Evolutionary conservation across 805 yeast genomes (phyloP).

Genomic region (Candida lessepsii): DNA sequence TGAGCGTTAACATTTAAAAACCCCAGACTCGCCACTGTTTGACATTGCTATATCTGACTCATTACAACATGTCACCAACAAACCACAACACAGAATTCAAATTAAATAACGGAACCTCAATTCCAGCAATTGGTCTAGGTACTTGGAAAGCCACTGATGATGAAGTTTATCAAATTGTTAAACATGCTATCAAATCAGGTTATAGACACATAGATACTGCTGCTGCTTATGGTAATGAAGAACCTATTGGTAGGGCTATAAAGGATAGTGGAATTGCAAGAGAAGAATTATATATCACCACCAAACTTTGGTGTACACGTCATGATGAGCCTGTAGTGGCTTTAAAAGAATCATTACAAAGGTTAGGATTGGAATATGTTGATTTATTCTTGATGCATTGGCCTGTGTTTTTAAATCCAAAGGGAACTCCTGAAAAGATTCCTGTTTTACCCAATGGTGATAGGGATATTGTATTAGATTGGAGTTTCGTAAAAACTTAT

Average conservation of each 20-base stretch:
- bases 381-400: constrained; percentile 81
- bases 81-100: neutral
- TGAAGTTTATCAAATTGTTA: constrained; percentile 56
- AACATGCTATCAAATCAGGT: constrained; percentile 57
- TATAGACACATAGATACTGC: constrained; percentile 82
- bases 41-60: too few species aligned
- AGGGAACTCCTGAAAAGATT: constrained; percentile 30
- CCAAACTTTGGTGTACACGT: constrained; percentile 62
- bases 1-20: too few species aligned
- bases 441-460: constrained; percentile 38
- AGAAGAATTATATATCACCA: constrained; percentile 65
- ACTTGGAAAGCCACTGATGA: constrained; percentile 66
- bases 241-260: constrained; percentile 55
- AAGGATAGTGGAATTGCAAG: constrained; percentile 62
- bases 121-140: constrained; percentile 73
- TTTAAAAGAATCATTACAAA: constrained; percentile 55
- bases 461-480: constrained; percentile 29
- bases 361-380: constrained; percentile 70
- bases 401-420: constrained; percentile 54
- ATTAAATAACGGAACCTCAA: constrained; percentile 55
- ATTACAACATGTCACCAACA: too few species aligned
- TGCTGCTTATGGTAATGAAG: constrained; percentile 64
- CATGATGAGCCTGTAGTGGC: constrained; percentile 54
- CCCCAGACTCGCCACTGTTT: too few species aligned
- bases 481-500: constrained; percentile 55